These are phyloP conservation scores for Fusarium lyarnte DNA, from an alignment of 2,329 filamentous ascomycete genomes.

Conservation along the genomic window DNA sequence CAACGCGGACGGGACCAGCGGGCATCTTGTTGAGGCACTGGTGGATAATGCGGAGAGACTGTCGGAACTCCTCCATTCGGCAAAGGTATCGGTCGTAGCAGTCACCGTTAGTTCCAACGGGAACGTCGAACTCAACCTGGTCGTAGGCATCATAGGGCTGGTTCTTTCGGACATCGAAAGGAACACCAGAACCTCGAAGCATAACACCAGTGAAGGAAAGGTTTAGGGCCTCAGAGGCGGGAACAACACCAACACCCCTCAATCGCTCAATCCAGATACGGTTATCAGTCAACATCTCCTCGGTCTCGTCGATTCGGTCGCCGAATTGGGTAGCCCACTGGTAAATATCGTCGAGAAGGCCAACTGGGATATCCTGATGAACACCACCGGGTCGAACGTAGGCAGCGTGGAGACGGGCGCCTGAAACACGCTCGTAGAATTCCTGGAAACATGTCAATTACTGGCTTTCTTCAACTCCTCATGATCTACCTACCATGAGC, in stretches of 20 bases:
- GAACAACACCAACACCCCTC: slow-evolving; percentile 89
- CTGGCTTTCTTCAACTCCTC: not conserved
- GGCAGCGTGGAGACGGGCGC: slow-evolving; percentile 94
- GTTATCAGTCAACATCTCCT: slow-evolving; percentile 98
- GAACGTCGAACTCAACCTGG: slow-evolving; percentile 97
- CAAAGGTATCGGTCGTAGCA: slow-evolving; percentile 99
- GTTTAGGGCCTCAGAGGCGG: slow-evolving; percentile 93
- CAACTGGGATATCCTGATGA: slow-evolving; percentile 91
- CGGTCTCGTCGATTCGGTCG: slow-evolving; percentile 97
- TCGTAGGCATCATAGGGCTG: slow-evolving; percentile 98
- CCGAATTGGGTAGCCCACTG: slow-evolving; percentile 99
- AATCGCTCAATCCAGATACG: slow-evolving; percentile 98
- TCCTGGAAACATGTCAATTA: slow-evolving; percentile 67
- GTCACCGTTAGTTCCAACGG: slow-evolving; percentile 95
- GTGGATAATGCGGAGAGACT: slow-evolving; percentile 97
- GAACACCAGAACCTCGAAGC: slow-evolving; percentile 95
- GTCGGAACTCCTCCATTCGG: slow-evolving; percentile 99
- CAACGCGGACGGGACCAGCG: slow-evolving; percentile 88
- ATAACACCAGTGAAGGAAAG: slow-evolving; percentile 97
- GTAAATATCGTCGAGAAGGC: slow-evolving; percentile 97
- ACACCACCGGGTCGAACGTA: slow-evolving; percentile 98
- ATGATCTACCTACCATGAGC: slow-evolving; percentile 80
- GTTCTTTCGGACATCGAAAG: slow-evolving; percentile 96
- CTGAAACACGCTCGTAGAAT: slow-evolving; percentile 99
- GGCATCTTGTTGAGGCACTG: slow-evolving; percentile 99